Percentiles rank a stretch among this genome's conserved stretches.
Evolutionary conservation across 23 red algal genomes (phyloP).

Genomic region (Gracilaria caudata): DNA sequence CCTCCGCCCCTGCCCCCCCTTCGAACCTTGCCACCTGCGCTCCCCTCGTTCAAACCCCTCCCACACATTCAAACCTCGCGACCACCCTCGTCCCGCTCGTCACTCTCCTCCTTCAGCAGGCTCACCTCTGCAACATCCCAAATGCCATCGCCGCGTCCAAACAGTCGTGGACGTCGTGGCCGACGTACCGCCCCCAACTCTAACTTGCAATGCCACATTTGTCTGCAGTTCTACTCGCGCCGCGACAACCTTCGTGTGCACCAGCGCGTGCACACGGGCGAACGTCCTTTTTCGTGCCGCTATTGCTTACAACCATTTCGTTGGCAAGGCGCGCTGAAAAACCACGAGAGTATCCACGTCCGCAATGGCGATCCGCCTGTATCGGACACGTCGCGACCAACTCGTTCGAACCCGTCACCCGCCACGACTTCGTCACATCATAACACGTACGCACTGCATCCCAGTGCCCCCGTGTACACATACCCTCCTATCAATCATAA

Average conservation of each 20-base stretch:
- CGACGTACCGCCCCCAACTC: slow-evolving; percentile 22
- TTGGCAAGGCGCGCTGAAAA: slow-evolving; percentile 57
- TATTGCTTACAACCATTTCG: slow-evolving; percentile 60
- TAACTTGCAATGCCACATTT: slow-evolving; percentile 42
- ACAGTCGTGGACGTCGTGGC: neutral
- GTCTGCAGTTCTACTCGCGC: slow-evolving; percentile 52
- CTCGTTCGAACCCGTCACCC: neutral
- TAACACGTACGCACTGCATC: neutral
- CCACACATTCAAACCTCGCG: neutral
- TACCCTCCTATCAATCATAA: neutral
- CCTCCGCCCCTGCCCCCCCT: neutral
- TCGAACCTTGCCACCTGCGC: neutral
- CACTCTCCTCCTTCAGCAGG: neutral
- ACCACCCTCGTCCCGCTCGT: neutral
- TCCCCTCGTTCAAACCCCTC: neutral
- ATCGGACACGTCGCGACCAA: neutral
- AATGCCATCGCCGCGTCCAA: neutral
- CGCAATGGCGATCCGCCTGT: neutral
- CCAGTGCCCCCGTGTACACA: neutral
- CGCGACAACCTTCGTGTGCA: slow-evolving; percentile 74
- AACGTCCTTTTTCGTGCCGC: slow-evolving; percentile 64
- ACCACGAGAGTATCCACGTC: slow-evolving; percentile 49
- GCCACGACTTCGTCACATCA: neutral
- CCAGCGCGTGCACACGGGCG: slow-evolving; percentile 76
- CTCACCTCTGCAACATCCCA: neutral